phyloP scores from a whole-genome alignment of 352 stramenopile genomes.

The Phytophthora vignae region DNA sequence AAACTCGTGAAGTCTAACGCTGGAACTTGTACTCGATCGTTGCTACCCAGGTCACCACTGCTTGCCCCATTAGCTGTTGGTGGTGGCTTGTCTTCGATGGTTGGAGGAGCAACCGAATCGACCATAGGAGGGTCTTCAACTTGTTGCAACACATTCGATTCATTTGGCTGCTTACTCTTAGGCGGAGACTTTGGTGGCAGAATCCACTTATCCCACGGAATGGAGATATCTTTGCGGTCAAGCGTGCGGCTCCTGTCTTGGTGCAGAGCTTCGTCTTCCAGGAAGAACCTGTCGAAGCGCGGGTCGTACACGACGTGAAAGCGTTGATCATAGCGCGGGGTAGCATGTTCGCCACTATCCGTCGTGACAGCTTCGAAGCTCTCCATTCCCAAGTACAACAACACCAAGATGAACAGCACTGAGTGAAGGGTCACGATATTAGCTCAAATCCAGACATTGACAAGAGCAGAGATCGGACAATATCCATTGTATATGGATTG shows the following conservation, averaged over 20 bases:
- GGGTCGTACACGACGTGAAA: slow-evolving; percentile 59
- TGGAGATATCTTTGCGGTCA: slow-evolving; percentile 8
- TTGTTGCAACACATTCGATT: background rate
- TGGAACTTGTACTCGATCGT: slow-evolving; percentile 2
- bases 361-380: background rate
- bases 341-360: background rate
- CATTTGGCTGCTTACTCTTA: background rate
- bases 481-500: too few relatives aligned
- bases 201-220: slow-evolving; percentile 53
- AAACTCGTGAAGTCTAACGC: slow-evolving; percentile 25
- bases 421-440: slow-evolving; percentile 25
- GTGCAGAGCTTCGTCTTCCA: slow-evolving; percentile 39
- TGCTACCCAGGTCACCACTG: background rate
- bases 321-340: slow-evolving; percentile 12
- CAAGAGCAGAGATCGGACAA: too few relatives aligned
- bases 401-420: slow-evolving; percentile 7
- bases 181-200: slow-evolving; percentile 34
- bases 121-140: background rate
- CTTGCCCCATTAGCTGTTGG: background rate
- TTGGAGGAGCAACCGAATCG: background rate
- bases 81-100: background rate
- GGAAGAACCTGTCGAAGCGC: slow-evolving; percentile 56
- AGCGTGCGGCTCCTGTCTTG: background rate
- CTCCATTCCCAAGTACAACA: slow-evolving; percentile 17
- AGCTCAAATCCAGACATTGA: slow-evolving; percentile 14